These are phyloP conservation scores for Fusarium haematococcum DNA, from an alignment of 2,329 filamentous ascomycete species.

Conservation along the genomic window DNA sequence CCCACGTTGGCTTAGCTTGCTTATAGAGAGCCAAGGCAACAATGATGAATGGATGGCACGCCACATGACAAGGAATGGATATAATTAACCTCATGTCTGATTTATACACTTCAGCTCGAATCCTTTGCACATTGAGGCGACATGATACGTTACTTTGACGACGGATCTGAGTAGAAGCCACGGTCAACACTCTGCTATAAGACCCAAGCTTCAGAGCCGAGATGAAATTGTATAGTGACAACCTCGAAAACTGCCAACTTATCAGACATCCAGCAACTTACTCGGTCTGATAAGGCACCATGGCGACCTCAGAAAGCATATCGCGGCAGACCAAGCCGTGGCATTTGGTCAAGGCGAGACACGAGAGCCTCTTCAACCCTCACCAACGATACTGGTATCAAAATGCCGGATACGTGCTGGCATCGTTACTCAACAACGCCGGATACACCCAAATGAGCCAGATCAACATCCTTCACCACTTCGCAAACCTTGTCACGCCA, in stretches of 20 bases:
- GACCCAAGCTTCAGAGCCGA: neutral
- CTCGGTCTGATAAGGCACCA: neutral
- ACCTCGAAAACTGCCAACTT: neutral
- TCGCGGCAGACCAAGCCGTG: neutral
- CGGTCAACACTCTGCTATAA: neutral
- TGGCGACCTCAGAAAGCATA: neutral
- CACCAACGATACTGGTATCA: slow-evolving; percentile 10
- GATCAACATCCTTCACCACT: neutral
- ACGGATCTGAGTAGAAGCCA: neutral
- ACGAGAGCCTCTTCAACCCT: neutral
- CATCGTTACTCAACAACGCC: neutral
- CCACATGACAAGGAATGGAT: neutral
- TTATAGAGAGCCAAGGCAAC: neutral
- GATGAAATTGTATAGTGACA: neutral
- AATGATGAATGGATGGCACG: neutral
- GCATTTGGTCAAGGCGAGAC: neutral
- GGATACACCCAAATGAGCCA: neutral
- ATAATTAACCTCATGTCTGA: neutral
- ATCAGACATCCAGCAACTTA: neutral
- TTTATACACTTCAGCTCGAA: neutral
- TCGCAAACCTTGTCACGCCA: slow-evolving; percentile 1
- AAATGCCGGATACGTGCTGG: neutral
- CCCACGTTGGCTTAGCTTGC: neutral
- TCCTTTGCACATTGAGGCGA: neutral
- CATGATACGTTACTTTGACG: neutral